Percentiles rank a stretch among this genome's conserved stretches.
Conservation (phyloP, 495 filamentous ascomycete genomes). For the Durotheca rogersii region DNA sequence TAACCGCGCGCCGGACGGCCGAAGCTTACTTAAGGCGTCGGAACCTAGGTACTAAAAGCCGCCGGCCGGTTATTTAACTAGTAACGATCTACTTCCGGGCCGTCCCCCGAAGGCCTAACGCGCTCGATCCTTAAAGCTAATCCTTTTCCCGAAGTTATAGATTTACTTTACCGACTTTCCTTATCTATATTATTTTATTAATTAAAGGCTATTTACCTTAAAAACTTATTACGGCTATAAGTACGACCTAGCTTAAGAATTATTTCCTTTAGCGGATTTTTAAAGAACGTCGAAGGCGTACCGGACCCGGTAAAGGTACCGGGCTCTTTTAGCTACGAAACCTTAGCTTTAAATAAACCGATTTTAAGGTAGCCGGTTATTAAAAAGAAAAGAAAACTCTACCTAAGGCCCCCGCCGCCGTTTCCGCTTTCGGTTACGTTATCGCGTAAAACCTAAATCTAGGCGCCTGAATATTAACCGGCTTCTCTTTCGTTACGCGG, state of each 20-base stretch:
- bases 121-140: constrained; percentile 69
- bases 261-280: constrained; percentile 69
- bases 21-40: constrained; percentile 37
- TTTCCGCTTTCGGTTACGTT: constrained; percentile 68
- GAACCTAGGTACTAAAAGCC: constrained; percentile 36
- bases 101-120: constrained; percentile 54
- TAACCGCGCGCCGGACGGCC: constrained; percentile 41
- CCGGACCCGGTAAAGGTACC: constrained; percentile 64
- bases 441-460: constrained; percentile 24
- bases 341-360: constrained; percentile 61
- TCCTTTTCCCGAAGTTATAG: constrained; percentile 74
- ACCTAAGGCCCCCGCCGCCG: constrained; percentile 60
- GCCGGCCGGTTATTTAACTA: constrained; percentile 40
- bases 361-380: constrained; percentile 58
- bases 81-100: constrained; percentile 56
- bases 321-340: constrained; percentile 61
- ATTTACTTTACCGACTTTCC: constrained; percentile 74
- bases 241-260: constrained; percentile 67
- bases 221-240: constrained; percentile 72
- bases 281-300: constrained; percentile 66
- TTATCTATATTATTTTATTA: constrained; percentile 74
- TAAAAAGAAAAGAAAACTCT: constrained; percentile 74
- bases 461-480: constrained; percentile 6
- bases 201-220: constrained; percentile 73
- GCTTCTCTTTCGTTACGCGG: constrained; percentile 60